Conservation (phyloP, 305 asterid genomes). For the Fraxinus paxiana region DNA sequence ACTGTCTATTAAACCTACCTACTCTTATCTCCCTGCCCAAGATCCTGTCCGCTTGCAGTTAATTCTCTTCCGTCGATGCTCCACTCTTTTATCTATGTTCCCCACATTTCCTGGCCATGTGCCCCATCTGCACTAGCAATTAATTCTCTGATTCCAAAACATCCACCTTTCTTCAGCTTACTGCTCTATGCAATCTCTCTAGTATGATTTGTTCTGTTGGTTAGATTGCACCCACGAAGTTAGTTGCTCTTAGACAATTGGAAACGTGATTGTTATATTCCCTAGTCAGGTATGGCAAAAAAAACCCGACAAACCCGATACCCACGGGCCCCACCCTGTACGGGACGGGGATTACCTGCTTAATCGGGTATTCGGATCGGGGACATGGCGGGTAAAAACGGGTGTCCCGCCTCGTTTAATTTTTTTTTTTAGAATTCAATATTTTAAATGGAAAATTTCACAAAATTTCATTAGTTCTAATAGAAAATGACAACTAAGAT, state of each 20-base stretch:
- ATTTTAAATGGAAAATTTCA: too few relatives aligned
- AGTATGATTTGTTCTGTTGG: background rate
- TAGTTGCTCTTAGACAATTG: background rate
- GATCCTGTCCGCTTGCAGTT: conserved; percentile 13
- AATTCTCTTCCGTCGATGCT: background rate
- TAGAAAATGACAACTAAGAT: too few relatives aligned
- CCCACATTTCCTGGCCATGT: background rate
- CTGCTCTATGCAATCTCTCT: conserved; percentile 6
- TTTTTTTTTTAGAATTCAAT: too few relatives aligned
- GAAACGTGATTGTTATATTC: background rate
- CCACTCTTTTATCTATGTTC: background rate
- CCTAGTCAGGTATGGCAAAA: too few relatives aligned
- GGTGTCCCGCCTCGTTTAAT: too few relatives aligned
- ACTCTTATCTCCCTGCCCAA: background rate
- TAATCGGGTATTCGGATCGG: too few relatives aligned
- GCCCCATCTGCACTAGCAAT: background rate
- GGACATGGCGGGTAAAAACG: too few relatives aligned
- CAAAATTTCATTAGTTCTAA: too few relatives aligned
- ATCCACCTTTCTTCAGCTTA: conserved; percentile 1
- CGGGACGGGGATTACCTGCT: too few relatives aligned
- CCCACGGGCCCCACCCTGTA: too few relatives aligned
- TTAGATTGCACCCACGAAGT: background rate
- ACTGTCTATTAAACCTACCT: background rate
- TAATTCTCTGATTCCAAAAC: background rate
- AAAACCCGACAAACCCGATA: too few relatives aligned